phyloP scores from a whole-genome alignment of 1,139 yeast species.

The Blastobotrys proliferans region DNA sequence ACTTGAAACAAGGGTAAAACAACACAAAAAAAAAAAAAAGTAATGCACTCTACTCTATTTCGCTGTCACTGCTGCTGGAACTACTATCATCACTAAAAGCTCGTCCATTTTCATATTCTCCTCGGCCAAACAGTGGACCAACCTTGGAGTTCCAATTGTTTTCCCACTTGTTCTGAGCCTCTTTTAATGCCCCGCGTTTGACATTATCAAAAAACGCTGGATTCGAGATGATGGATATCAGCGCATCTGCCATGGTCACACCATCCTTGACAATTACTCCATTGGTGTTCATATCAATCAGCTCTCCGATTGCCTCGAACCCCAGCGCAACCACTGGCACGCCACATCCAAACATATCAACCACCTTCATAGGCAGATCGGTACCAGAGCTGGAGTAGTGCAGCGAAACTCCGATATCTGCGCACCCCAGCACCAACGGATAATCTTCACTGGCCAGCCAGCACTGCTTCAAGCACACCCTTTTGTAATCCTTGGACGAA shows the following conservation, averaged over 20 bases:
- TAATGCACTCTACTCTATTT: neutral
- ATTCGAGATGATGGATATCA: conserved; percentile 46
- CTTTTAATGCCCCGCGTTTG: conserved; percentile 64
- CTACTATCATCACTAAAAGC: conserved; percentile 1
- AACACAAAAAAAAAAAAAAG: neutral
- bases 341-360: conserved; percentile 96
- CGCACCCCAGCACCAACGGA: conserved; percentile 66
- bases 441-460: conserved; percentile 84
- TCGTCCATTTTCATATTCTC: conserved; percentile 8
- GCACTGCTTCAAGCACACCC: conserved; percentile 54
- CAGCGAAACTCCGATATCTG: conserved; percentile 85
- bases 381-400: conserved; percentile 91
- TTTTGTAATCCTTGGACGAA: conserved; percentile 22
- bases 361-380: conserved; percentile 95
- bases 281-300: conserved; percentile 41
- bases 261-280: conserved; percentile 45
- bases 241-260: conserved; percentile 48
- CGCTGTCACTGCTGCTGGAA: neutral
- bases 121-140: conserved; percentile 35
- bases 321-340: conserved; percentile 79
- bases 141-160: conserved; percentile 57
- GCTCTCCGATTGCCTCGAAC: conserved; percentile 55
- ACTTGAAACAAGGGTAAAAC: too few species aligned
- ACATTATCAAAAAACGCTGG: conserved; percentile 37
- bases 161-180: conserved; percentile 69